Conservation (phyloP, 768 basidiomycete genomes). For the Russula brevipes region DNA sequence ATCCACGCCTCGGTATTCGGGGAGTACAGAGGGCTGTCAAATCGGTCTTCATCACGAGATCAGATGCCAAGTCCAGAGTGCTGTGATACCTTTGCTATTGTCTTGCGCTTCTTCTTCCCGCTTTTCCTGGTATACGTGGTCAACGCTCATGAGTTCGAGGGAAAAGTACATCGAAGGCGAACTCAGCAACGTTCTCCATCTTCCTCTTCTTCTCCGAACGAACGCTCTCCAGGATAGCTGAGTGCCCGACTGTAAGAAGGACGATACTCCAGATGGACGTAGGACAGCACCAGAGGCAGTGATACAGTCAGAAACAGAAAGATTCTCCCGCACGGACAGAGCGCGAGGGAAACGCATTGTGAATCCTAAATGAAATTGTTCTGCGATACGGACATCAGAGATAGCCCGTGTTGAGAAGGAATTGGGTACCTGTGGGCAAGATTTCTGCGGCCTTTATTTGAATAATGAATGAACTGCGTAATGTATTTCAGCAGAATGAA, state of each 20-base stretch:
- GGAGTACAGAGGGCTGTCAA: constrained; percentile 51
- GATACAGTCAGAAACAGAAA: constrained; percentile 67
- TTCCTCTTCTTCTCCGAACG: constrained; percentile 69
- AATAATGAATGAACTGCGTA: constrained; percentile 79
- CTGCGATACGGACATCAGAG: constrained; percentile 35
- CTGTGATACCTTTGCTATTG: constrained; percentile 40
- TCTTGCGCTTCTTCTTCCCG: constrained; percentile 53
- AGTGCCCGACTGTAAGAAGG: constrained; percentile 2
- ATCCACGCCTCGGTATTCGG: constrained; percentile 62
- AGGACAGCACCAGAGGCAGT: constrained; percentile 52
- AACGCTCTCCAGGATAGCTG: constrained; percentile 57
- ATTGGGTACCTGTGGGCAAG: constrained; percentile 52
- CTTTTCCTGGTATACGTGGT: constrained; percentile 16
- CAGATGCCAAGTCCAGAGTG: neutral
- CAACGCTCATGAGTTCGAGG: neutral
- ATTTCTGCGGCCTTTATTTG: constrained; percentile 95
- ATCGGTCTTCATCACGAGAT: neutral
- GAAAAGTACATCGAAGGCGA: neutral
- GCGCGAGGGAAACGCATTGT: constrained; percentile 96
- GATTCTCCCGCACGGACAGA: constrained; percentile 71
- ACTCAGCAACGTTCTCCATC: constrained; percentile 59
- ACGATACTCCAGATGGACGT: neutral
- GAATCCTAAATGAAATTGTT: constrained; percentile 76
- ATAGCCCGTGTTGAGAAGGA: too few species aligned
- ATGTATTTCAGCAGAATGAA: constrained; percentile 9